Conservation (phyloP, 352 stramenopile species). For the Peronospora farinosa region DNA sequence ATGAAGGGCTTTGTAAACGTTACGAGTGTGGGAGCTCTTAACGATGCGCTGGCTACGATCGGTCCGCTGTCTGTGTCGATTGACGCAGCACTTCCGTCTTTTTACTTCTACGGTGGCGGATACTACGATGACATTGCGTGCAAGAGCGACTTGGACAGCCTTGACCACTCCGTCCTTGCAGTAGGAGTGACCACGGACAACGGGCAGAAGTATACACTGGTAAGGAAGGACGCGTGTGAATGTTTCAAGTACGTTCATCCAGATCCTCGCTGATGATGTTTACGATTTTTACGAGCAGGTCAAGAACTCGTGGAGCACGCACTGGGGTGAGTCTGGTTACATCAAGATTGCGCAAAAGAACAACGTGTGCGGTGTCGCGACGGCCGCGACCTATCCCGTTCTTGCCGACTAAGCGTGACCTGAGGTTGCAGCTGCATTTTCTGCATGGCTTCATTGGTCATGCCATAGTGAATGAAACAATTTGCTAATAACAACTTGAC, state of each 20-base stretch:
- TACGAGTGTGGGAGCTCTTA: slow-evolving; percentile 64
- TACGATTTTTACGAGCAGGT: slow-evolving; percentile 30
- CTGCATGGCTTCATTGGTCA: slow-evolving; percentile 2
- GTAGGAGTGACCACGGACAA: slow-evolving; percentile 86
- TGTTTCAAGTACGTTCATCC: neutral
- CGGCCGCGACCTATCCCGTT: slow-evolving; percentile 74
- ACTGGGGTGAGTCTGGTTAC: slow-evolving; percentile 92
- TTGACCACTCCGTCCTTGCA: slow-evolving; percentile 90
- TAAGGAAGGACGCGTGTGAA: slow-evolving; percentile 10
- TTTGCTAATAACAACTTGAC: neutral
- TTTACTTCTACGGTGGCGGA: slow-evolving; percentile 87
- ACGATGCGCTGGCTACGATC: slow-evolving; percentile 71
- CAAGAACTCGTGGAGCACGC: slow-evolving; percentile 92
- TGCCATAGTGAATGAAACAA: slow-evolving; percentile 5
- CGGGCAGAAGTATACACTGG: slow-evolving; percentile 90
- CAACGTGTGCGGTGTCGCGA: slow-evolving; percentile 95
- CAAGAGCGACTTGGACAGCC: slow-evolving; percentile 85
- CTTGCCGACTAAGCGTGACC: slow-evolving; percentile 34
- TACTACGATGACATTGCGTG: slow-evolving; percentile 86
- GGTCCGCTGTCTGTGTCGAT: slow-evolving; percentile 87
- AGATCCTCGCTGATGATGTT: neutral
- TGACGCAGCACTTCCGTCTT: slow-evolving; percentile 73
- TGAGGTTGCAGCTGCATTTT: slow-evolving; percentile 4
- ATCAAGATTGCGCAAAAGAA: slow-evolving; percentile 88
- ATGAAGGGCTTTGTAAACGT: slow-evolving; percentile 83